Percentiles rank a stretch among this genome's conserved stretches.
These are phyloP conservation scores for Yamagishiella unicocca DNA, from an alignment of 139 green algal species.

Conservation along the genomic window DNA sequence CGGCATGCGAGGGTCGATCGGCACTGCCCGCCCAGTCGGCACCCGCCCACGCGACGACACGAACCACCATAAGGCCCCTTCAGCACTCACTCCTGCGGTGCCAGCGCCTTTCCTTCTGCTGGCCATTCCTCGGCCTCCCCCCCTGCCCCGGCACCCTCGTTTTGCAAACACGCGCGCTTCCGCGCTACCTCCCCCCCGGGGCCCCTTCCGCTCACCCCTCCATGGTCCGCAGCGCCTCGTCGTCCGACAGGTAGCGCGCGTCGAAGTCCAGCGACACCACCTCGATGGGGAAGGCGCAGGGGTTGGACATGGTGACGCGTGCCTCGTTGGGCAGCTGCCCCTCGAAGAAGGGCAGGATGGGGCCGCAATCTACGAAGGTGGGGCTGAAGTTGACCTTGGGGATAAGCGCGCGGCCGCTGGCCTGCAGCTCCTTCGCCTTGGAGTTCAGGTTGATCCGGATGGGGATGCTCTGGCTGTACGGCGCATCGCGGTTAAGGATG, in stretches of 20 bases:
- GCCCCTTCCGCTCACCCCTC: slow-evolving; percentile 33
- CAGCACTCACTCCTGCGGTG: too few relatives aligned
- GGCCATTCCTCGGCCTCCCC: too few relatives aligned
- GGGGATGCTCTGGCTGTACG: slow-evolving; percentile 68
- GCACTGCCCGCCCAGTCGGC: too few relatives aligned
- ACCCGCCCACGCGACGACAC: too few relatives aligned
- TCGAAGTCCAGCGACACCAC: slow-evolving; percentile 85
- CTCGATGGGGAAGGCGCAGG: slow-evolving; percentile 67
- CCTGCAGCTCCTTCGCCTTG: slow-evolving; percentile 55
- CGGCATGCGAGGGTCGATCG: too few relatives aligned
- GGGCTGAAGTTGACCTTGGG: slow-evolving; percentile 66
- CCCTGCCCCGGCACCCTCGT: too few relatives aligned
- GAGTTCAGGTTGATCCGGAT: slow-evolving; percentile 78
- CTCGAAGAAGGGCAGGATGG: slow-evolving; percentile 75
- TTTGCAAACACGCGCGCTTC: neutral
- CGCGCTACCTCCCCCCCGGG: neutral
- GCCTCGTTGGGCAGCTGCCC: slow-evolving; percentile 63
- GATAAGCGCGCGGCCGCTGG: slow-evolving; percentile 60
- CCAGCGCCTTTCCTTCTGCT: too few relatives aligned
- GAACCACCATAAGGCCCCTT: too few relatives aligned
- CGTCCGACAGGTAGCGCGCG: slow-evolving; percentile 72
- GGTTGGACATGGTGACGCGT: slow-evolving; percentile 70
- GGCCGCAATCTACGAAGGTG: slow-evolving; percentile 68
- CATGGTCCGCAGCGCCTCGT: slow-evolving; percentile 70
- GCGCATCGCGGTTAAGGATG: slow-evolving; percentile 41